Evolutionary conservation across 495 filamentous ascomycete species (phyloP), one percentile per base, ranked within the genome.

Genomic region (Ramalina peruviana): DNA sequence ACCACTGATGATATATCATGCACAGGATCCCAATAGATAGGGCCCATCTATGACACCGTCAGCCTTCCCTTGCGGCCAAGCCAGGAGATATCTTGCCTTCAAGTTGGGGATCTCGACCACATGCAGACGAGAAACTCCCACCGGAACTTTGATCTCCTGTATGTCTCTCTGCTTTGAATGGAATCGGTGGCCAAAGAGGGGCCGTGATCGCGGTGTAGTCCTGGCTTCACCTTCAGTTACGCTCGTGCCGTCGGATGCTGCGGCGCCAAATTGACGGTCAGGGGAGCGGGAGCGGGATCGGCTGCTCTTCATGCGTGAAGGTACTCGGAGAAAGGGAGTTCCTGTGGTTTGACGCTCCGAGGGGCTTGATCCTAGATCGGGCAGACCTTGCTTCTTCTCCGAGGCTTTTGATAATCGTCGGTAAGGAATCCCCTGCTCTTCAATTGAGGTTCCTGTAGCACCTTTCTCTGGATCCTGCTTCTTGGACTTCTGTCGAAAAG

Each of bases 1-100:
- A 85, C 67, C 7, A 96, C 89, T 10, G 73, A 70, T 9, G 86
- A 82, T 15, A 94, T 75, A 59, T 98, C 92, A 54, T 94, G 85
- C 19, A 96, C 74, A n/a, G 92, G 90, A 33, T 81, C 88, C 92
- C 92, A 98, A 58, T 98, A 98, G 38, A 97, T 96, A 0, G 92
- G 92, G 62, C 89, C 83, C 88, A 98, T 96, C 66, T 85, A 82
- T 63, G 6, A 71, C 73, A n/a, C 81, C 59, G 26, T 73, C 64
- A 4, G 80, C 74, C 55, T 72, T 67, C 49, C 76, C 20, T 6
- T 27, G 20, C 6, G 39, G n/a, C 25, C n/a, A 20, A 23, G 43
- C 12, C 0, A 13, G 13, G 30, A 44, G 17, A 43, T 36, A 26
- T 45, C 59, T 27, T 60, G 72, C 71, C 58, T 71, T 70, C 13